Conservation (phyloP, 768 basidiomycete genomes). For the Suillus paluster region DNA sequence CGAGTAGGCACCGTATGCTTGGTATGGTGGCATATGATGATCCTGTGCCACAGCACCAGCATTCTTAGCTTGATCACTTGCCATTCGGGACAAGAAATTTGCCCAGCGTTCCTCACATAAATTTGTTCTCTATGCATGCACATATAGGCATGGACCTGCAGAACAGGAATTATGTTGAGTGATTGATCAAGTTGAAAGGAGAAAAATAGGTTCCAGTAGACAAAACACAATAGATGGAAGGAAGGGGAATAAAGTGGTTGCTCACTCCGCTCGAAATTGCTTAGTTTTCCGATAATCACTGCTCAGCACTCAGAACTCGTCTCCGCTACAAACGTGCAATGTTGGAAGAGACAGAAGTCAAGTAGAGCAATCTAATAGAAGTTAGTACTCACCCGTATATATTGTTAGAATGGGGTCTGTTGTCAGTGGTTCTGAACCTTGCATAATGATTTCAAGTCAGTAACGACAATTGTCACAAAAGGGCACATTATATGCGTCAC, state of each 20-base stretch:
- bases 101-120: slow-evolving; percentile 27
- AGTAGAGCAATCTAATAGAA: too few relatives aligned
- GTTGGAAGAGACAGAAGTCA: too few relatives aligned
- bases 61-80: slow-evolving; percentile 38
- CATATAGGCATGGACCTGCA: slow-evolving; percentile 31
- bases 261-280: slow-evolving; percentile 45
- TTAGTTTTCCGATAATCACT: slow-evolving; percentile 41
- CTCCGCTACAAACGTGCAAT: too few relatives aligned
- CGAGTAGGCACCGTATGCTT: slow-evolving; percentile 34
- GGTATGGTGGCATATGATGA: slow-evolving; percentile 33
- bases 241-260: slow-evolving; percentile 17
- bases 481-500: too few relatives aligned
- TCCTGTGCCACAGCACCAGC: slow-evolving; percentile 42
- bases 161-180: slow-evolving; percentile 23
- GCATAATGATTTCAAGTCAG: too few relatives aligned
- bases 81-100: slow-evolving; percentile 33
- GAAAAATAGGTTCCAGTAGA: neutral
- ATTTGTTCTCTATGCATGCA: slow-evolving; percentile 35
- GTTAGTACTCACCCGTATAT: too few relatives aligned
- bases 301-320: slow-evolving; percentile 40
- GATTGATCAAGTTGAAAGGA: slow-evolving; percentile 10
- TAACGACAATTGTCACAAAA: too few relatives aligned
- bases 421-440: too few relatives aligned
- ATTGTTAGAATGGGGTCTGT: too few relatives aligned
- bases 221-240: slow-evolving; percentile 4